phyloP scores from a whole-genome alignment of 2,329 filamentous ascomycete species.

The Trichoderma oligosporum region DNA sequence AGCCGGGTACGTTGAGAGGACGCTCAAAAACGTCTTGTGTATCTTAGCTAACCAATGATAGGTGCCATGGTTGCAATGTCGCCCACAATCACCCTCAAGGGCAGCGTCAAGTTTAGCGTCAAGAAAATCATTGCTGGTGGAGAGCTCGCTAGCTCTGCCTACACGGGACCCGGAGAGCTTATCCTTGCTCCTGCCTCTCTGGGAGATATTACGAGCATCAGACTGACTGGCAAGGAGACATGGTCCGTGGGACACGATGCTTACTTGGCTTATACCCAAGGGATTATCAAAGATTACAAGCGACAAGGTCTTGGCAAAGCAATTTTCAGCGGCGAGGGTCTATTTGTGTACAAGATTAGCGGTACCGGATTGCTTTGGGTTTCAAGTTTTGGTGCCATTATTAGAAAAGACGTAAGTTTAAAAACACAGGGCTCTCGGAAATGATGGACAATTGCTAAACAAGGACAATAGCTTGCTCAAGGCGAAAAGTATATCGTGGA shows the following conservation, averaged over 20 bases:
- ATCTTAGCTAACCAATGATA: constrained; percentile 27
- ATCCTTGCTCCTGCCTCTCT: constrained; percentile 75
- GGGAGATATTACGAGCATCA: constrained; percentile 80
- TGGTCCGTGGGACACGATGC: constrained; percentile 88
- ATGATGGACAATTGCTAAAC: not conserved
- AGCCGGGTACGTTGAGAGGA: constrained; percentile 55
- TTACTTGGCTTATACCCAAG: constrained; percentile 80
- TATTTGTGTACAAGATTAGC: constrained; percentile 84
- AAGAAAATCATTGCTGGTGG: constrained; percentile 87
- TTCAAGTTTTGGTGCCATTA: constrained; percentile 90
- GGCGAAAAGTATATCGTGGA: constrained; percentile 89
- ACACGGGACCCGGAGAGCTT: constrained; percentile 86
- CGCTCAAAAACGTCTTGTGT: too few species aligned
- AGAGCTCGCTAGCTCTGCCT: constrained; percentile 74
- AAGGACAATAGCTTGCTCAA: constrained; percentile 45
- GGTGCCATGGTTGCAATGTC: constrained; percentile 96
- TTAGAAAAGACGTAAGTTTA: constrained; percentile 81
- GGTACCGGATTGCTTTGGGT: constrained; percentile 84
- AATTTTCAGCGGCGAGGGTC: constrained; percentile 87
- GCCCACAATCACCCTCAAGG: constrained; percentile 77
- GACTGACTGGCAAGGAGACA: constrained; percentile 64
- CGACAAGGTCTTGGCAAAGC: constrained; percentile 82
- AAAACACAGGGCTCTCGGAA: not conserved
- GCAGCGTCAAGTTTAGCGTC: constrained; percentile 76
- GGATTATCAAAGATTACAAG: constrained; percentile 84